Evolutionary conservation across 768 basidiomycete species (phyloP).

Genomic region (Phlebiopsis gigantea): DNA sequence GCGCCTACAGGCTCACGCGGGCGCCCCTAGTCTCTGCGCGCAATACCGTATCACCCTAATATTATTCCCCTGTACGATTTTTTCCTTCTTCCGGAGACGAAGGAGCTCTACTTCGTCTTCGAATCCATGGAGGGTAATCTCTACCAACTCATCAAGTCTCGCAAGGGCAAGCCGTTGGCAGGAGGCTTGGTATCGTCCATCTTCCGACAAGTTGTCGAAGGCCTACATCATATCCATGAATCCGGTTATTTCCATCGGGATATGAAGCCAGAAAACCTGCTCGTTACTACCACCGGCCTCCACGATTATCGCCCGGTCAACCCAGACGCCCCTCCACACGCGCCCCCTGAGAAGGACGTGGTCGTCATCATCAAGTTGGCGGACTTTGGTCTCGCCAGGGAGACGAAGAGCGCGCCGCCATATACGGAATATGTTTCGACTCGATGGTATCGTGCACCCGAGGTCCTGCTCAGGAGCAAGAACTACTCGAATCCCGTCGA

Average conservation of each 20-base stretch:
- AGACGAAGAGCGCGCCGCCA: conserved; percentile 82
- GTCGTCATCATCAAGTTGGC: conserved; percentile 96
- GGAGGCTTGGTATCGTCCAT: conserved; percentile 94
- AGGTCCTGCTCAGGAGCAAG: conserved; percentile 85
- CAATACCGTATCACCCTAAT: conserved; percentile 92
- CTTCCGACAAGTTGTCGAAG: conserved; percentile 86
- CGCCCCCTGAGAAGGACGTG: conserved; percentile 85
- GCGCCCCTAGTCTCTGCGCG: conserved; percentile 73
- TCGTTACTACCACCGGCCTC: conserved; percentile 95
- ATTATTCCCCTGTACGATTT: conserved; percentile 99
- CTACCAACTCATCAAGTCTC: conserved; percentile 97
- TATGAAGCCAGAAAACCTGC: conserved; percentile 99
- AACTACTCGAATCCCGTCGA: conserved; percentile 98
- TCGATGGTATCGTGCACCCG: conserved; percentile 99
- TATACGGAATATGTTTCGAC: conserved; percentile 99
- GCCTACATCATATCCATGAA: conserved; percentile 88
- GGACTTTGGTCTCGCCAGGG: conserved; percentile 94
- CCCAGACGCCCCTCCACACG: conserved; percentile 57
- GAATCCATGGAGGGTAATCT: conserved; percentile 99
- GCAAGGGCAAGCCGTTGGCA: conserved; percentile 93
- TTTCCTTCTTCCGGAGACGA: conserved; percentile 92
- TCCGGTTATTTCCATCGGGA: conserved; percentile 98
- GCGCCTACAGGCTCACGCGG: conserved; percentile 2
- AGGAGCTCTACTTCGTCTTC: conserved; percentile 98
- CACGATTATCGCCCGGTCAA: conserved; percentile 84